A percentile compares a stretch with the other conserved stretches of the same genome.
Evolutionary conservation across 1,284 basidiomycete species (phyloP).

Genomic region (Vanrija humicola): DNA sequence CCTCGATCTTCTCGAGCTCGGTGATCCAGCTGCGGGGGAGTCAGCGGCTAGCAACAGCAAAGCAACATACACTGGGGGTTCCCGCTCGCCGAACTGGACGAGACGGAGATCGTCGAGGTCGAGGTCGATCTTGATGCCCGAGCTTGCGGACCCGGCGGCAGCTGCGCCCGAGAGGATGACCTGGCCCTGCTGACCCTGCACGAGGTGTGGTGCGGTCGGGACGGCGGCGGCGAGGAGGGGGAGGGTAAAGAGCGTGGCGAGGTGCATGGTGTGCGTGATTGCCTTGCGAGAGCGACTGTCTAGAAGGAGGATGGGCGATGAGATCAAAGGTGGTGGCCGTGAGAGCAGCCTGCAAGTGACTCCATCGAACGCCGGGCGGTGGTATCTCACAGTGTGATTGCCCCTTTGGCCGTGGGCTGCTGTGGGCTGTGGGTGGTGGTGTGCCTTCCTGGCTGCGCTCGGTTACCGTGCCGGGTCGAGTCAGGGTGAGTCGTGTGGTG

Average conservation of each 20-base stretch:
- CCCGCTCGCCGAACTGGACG: conserved; percentile 65
- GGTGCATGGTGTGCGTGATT: conserved; percentile 22
- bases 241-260: conserved; percentile 30
- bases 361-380: neutral
- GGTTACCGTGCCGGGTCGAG: too few species aligned
- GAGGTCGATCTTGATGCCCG: conserved; percentile 50
- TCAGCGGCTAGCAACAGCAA: conserved; percentile 1
- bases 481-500: too few species aligned
- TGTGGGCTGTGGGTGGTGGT: too few species aligned
- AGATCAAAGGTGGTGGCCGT: neutral
- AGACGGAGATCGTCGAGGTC: conserved; percentile 68
- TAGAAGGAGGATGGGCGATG: neutral
- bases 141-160: conserved; percentile 3
- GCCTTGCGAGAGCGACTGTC: neutral
- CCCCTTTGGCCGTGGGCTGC: too few species aligned
- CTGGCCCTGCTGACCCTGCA: conserved; percentile 1
- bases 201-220: conserved; percentile 18
- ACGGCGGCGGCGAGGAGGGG: conserved; percentile 36
- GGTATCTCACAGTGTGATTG: neutral
- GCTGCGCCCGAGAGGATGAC: neutral
- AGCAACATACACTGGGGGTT: conserved; percentile 51
- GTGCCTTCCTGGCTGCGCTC: too few species aligned
- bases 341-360: neutral
- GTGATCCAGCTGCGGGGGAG: conserved; percentile 61
- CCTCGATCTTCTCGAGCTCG: conserved; percentile 78